Conservation (phyloP, 139 green algal species). For the Chlorella vulgaris region DNA sequence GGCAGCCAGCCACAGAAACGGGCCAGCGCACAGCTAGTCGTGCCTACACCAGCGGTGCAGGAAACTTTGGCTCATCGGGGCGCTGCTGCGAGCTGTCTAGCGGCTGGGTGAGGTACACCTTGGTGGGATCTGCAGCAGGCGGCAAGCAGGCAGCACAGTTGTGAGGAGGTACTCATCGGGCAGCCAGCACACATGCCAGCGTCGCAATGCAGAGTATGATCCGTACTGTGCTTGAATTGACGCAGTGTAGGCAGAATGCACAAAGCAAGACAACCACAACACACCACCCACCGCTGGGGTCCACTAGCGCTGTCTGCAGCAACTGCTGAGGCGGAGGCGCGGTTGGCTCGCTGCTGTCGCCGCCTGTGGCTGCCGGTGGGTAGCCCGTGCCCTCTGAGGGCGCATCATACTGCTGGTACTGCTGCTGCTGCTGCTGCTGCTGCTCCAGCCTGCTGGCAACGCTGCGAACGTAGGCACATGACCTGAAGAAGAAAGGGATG, state of each 20-base stretch:
- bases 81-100: conserved; percentile 5
- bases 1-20: too few relatives aligned
- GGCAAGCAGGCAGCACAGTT: too few relatives aligned
- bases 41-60: conserved; percentile 14
- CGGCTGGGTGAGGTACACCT: conserved; percentile 40
- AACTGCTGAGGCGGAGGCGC: conserved; percentile 11
- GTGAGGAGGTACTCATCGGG: not conserved
- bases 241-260: not conserved
- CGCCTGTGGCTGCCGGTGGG: not conserved
- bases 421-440: conserved; percentile 17
- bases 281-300: conserved; percentile 41
- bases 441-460: conserved; percentile 16
- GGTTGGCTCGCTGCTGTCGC: too few relatives aligned
- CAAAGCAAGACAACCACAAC: too few relatives aligned
- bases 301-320: conserved; percentile 36
- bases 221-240: too few relatives aligned
- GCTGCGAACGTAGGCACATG: conserved; percentile 25
- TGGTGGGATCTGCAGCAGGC: conserved; percentile 15
- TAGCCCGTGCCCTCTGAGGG: not conserved
- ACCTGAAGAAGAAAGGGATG: conserved; percentile 82
- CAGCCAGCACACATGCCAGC: not conserved
- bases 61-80: conserved; percentile 35
- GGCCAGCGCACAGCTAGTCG: too few relatives aligned
- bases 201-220: too few relatives aligned
- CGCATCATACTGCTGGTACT: too few relatives aligned